Evolutionary conservation across 805 yeast species (phyloP), one percentile per base, ranked within the genome.

Genomic region (Kazachstania psychrophila): DNA sequence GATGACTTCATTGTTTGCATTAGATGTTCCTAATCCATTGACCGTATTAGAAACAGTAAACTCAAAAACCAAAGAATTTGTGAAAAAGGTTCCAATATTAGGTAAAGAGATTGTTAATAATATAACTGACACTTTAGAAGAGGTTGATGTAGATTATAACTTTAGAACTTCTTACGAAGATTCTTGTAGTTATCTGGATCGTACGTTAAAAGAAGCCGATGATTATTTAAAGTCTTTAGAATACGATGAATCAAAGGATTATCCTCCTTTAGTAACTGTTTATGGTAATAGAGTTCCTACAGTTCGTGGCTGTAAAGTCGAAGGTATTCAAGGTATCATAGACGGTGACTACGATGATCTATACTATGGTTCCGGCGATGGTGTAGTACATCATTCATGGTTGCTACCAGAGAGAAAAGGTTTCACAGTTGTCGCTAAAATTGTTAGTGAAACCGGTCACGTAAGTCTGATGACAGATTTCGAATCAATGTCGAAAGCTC

Each of bases 361-460:
- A 48, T 75, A 71, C 48, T 87, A 84, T 50, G 95, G 94, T 0
- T 84, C 85, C 4, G 96, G 96, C 12, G 96, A 88, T 56, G 96
- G 96, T 29, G 96, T 88, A 14, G 85, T 85, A 1, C 83, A 83
- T 58, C 83, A 80, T 46, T 73, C 73, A 44, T 80, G 87, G 81
- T 60, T 83, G 33, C 73, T 87, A 73, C 96, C 96, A 0, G 83
- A 80, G 45, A 61, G 62, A 28, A 69, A 70, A 43, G 94, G 89
- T 0, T 86, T 81, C 51, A 77, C 79, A 3, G 70, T 83, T 2
- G 82, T 70, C 11, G 88, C 80, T 7, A 79, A 77, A 48, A 66
- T 83, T 29, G 67, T 76, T 1, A 70, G 81, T 23, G 67, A 64
- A 2, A 62, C 72, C 31, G 95, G 95, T 1, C 96, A 88, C 60